These are phyloP conservation scores for Saturnispora besseyi DNA, from an alignment of 805 yeast species.

Conservation along the genomic window DNA sequence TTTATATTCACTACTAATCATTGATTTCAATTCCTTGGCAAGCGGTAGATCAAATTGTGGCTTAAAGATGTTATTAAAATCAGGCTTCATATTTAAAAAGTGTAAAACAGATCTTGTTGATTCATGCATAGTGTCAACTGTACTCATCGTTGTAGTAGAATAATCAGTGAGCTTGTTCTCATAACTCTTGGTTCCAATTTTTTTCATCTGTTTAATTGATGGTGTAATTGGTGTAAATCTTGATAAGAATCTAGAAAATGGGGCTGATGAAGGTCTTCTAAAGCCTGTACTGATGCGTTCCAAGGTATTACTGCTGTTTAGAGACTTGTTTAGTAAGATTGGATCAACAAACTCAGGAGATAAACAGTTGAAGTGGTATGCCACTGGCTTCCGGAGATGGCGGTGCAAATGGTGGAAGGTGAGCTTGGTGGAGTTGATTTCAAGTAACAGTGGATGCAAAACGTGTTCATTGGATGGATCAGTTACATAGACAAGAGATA, in stretches of 20 bases:
- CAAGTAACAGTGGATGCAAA: conserved; percentile 20
- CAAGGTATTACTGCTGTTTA: not conserved
- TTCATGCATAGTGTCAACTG: not conserved
- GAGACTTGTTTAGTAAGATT: conserved; percentile 20
- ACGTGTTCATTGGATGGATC: not conserved
- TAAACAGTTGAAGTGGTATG: conserved; percentile 18
- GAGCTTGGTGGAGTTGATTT: conserved; percentile 27
- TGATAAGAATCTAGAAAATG: conserved; percentile 5
- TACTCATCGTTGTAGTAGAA: not conserved
- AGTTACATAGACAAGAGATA: conserved; percentile 16
- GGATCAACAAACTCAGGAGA: conserved; percentile 22
- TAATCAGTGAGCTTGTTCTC: not conserved
- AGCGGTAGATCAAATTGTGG: not conserved
- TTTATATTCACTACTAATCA: conserved; percentile 5
- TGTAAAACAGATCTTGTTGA: not conserved
- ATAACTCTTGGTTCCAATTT: not conserved
- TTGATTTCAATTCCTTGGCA: not conserved
- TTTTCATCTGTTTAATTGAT: not conserved
- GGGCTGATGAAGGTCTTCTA: conserved; percentile 4
- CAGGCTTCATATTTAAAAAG: conserved; percentile 10
- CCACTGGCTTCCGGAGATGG: conserved; percentile 12
- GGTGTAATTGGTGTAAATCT: not conserved
- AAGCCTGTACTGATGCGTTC: not conserved
- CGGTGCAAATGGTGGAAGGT: conserved; percentile 19
- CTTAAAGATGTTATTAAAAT: conserved; percentile 4